Evolutionary conservation across 2,329 filamentous ascomycete species (phyloP), one percentile per base, ranked within the genome.

Genomic region (Calcarisporium arbuscula): DNA sequence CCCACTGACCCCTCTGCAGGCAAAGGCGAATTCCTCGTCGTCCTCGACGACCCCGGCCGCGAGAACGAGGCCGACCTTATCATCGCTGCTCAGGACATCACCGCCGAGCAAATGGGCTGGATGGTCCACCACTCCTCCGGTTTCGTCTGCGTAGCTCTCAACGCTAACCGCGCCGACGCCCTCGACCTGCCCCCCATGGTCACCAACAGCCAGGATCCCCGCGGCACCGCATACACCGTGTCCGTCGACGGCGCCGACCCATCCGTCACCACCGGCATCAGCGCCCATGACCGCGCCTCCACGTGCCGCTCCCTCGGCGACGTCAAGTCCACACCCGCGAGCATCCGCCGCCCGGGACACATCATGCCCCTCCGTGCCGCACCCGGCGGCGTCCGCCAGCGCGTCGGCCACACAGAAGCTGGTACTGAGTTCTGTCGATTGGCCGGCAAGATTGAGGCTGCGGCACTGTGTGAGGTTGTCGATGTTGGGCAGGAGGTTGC

Each of bases 21-120:
- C 52, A 76, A 80, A 61, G 88, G 87, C 61, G 81, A 96, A 57
- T 96, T 96, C 72, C 82, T 98, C 57, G 80, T 98, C 42, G 90
- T 95, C 23, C 85, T 98, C 53, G 92, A 98, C 68, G 85, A 86
- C 48, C 80, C 87, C 45, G 77, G 81, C 43, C 89, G 92, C 61
- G 92, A 98, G 63, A 98, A 98, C 61, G 92, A 98, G 73, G 92
- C 89, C 61, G 92, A 98, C 66, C 77, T 98, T 31, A 95, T 96
- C 62, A 94, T 96, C 55, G 86, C 92, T 47, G 90, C 88, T 43
- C 70, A 87, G 47, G 74, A 83, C 52, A 67, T 95, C 45, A 95
- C 90, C 8, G 73, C 88, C 17, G 75, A 85, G 46, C 90, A 96
- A 65, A 94, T 94, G 80, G 86, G 88, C 51, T 98, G 95, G 70